Evolutionary conservation across 1,284 basidiomycete genomes (phyloP).

Genomic region (Rhodotorula sp.): DNA sequence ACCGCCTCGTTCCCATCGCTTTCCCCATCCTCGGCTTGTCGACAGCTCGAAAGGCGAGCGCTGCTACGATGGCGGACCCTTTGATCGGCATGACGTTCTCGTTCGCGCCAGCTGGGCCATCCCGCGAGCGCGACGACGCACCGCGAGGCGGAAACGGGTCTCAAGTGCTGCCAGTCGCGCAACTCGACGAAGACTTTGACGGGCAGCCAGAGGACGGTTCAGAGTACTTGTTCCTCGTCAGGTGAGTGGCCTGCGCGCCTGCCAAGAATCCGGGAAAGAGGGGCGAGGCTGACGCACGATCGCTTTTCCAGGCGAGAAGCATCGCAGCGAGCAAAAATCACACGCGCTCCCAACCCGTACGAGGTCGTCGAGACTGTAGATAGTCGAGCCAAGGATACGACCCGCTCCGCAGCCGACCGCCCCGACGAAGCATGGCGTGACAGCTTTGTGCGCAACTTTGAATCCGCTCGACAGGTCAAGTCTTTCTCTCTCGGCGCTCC

Average conservation of each 20-base stretch:
- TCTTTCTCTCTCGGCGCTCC: background rate
- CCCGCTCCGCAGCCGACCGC: background rate
- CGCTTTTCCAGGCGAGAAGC: slow-evolving; percentile 32
- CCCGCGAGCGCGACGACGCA: slow-evolving; percentile 16
- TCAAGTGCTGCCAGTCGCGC: slow-evolving; percentile 44
- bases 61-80: slow-evolving; percentile 22
- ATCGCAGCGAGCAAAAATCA: slow-evolving; percentile 16
- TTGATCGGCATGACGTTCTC: slow-evolving; percentile 28
- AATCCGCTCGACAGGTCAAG: slow-evolving; percentile 22
- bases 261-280: background rate
- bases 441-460: slow-evolving; percentile 36
- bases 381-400: background rate
- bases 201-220: slow-evolving; percentile 62
- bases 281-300: background rate
- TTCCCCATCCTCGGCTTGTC: background rate
- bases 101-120: slow-evolving; percentile 6
- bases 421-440: slow-evolving; percentile 35
- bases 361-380: background rate
- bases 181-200: slow-evolving; percentile 53
- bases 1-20: background rate
- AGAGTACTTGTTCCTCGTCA: slow-evolving; percentile 59
- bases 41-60: background rate
- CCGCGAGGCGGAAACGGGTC: slow-evolving; percentile 42
- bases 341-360: slow-evolving; percentile 39
- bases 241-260: slow-evolving; percentile 19